A percentile compares a stretch with the other conserved stretches of the same genome.
Conservation (phyloP, 2,329 filamentous ascomycete genomes). For the Aspergillus melleus region DNA sequence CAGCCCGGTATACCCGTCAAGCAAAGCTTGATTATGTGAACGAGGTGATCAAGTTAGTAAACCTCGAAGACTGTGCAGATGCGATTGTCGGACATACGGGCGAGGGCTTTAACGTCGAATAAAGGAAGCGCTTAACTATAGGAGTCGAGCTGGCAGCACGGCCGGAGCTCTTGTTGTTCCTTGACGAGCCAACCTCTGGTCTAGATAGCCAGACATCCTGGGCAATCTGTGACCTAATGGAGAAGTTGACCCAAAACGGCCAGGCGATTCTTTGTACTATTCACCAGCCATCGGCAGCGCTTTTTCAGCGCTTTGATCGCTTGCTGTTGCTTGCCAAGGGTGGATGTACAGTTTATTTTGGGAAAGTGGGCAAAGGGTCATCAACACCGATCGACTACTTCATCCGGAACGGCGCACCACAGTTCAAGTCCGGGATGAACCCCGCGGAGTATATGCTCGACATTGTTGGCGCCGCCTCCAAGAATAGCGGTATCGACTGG, state of each 20-base stretch:
- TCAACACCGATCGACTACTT: not conserved
- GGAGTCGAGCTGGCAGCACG: not conserved
- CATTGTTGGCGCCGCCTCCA: not conserved
- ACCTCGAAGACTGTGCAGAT: not conserved
- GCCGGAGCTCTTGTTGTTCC: not conserved
- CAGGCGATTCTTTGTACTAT: conserved; percentile 3
- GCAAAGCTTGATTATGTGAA: not conserved
- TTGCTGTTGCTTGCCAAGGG: not conserved
- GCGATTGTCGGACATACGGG: not conserved
- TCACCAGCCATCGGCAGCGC: not conserved
- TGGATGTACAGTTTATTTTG: not conserved
- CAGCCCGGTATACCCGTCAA: not conserved
- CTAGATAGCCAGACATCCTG: conserved; percentile 5
- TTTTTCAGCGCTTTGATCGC: conserved; percentile 2
- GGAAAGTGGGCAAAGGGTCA: not conserved
- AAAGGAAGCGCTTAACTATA: not conserved
- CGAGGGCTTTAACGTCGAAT: conserved; percentile 1
- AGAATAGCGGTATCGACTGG: not conserved
- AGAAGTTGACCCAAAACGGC: not conserved
- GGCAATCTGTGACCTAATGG: not conserved
- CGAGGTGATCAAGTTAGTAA: not conserved
- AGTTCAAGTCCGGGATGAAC: not conserved
- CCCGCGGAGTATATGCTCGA: conserved; percentile 1
- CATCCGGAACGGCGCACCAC: not conserved
- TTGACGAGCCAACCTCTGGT: conserved; percentile 1